These are phyloP conservation scores for Linum lewisii DNA, from an alignment of 345 rosid genomes.

Conservation along the genomic window DNA sequence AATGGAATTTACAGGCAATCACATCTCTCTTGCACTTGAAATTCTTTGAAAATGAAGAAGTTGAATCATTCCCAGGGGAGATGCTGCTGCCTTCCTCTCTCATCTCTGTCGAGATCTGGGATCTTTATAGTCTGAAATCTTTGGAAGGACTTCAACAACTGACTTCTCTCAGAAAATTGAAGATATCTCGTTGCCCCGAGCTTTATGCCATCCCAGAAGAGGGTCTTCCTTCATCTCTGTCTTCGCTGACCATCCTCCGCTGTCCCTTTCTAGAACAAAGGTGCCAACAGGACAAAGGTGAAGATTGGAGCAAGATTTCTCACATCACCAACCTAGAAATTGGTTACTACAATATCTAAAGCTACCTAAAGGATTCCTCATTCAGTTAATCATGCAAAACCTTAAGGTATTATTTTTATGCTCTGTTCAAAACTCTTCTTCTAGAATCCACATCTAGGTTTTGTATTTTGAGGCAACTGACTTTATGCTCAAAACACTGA, in stretches of 20 bases:
- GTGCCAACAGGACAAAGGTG: conserved; percentile 6
- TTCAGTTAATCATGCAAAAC: background rate
- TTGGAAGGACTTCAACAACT: conserved; percentile 1
- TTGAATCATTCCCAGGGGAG: background rate
- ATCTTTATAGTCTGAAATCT: background rate
- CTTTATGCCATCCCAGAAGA: background rate
- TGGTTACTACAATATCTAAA: background rate
- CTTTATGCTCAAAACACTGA: background rate
- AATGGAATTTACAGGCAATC: conserved; percentile 1
- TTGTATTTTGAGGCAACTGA: background rate
- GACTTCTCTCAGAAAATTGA: background rate
- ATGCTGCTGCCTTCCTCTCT: background rate
- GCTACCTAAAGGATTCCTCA: background rate
- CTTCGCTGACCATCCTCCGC: background rate
- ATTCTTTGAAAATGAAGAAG: background rate
- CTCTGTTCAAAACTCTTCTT: too few relatives aligned
- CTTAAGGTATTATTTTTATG: background rate
- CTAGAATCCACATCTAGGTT: background rate
- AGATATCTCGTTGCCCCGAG: background rate
- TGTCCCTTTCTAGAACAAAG: conserved; percentile 2
- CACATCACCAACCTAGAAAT: background rate
- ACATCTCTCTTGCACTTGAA: background rate
- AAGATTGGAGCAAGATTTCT: conserved; percentile 10
- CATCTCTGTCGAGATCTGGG: background rate
- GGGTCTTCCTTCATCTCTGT: conserved; percentile 1